Conservation (phyloP, 129 eudicot genomes). For the Pulicaria dysenterica region DNA sequence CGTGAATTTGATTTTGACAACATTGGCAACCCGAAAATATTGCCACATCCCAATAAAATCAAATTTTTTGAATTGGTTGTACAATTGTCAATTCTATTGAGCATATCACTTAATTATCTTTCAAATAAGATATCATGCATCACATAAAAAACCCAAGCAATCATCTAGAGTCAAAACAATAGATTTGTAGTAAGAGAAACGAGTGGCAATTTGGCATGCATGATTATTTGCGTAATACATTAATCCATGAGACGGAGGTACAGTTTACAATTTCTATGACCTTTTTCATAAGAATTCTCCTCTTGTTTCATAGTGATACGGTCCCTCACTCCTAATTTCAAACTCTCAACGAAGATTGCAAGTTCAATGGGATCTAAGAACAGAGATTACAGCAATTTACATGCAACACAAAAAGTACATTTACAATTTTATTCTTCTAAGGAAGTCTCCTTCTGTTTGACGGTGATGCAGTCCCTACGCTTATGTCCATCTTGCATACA, state of each 20-base stretch:
- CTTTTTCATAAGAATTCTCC: background rate
- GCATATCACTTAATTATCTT: background rate
- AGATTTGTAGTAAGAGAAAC: background rate
- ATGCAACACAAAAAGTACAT: background rate
- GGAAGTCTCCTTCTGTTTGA: background rate
- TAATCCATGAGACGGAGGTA: background rate
- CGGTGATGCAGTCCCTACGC: too few species aligned
- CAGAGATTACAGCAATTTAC: background rate
- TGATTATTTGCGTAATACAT: background rate
- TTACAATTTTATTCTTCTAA: background rate
- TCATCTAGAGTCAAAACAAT: background rate
- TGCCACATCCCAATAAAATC: background rate
- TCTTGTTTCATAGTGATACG: constrained; percentile 6
- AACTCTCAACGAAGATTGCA: constrained; percentile 3
- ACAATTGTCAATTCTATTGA: background rate
- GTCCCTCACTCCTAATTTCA: background rate
- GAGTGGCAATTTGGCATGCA: too few species aligned
- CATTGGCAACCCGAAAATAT: background rate
- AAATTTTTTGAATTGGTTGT: background rate
- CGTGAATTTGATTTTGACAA: background rate
- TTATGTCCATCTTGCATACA: background rate
- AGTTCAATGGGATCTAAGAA: background rate
- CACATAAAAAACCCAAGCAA: constrained; percentile 11
- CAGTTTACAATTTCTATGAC: background rate
- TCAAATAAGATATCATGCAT: background rate